phyloP scores from a whole-genome alignment of 208 protist genomes.

The Angomonas ambiguus region DNA sequence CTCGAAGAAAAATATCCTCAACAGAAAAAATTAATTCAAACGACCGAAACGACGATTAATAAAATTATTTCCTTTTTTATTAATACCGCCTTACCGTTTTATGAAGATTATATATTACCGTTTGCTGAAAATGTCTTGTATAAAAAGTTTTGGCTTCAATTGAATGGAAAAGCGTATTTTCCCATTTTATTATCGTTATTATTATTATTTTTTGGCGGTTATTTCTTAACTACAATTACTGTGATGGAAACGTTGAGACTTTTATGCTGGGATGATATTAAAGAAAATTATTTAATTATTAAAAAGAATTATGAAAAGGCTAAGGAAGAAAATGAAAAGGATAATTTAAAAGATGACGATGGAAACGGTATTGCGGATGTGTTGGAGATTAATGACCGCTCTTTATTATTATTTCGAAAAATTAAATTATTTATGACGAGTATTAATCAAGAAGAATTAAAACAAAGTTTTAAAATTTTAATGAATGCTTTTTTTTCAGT shows the following conservation, averaged over 20 bases:
- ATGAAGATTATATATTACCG: conserved; percentile 2
- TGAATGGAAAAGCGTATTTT: conserved; percentile 30
- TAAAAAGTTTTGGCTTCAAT: too few species aligned
- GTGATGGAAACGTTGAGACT: conserved; percentile 68
- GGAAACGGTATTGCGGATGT: conserved; percentile 53
- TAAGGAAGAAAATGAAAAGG: conserved; percentile 41
- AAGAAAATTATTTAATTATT: conserved; percentile 27
- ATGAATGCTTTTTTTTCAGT: conserved; percentile 42
- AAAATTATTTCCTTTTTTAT: conserved; percentile 21
- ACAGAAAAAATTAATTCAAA: conserved; percentile 22
- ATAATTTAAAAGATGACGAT: conserved; percentile 42
- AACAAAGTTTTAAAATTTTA: conserved; percentile 34
- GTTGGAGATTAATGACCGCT: conserved; percentile 22
- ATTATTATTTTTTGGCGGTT: conserved; percentile 82
- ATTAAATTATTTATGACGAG: conserved; percentile 44
- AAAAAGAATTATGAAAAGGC: conserved; percentile 65
- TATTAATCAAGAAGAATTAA: conserved; percentile 49
- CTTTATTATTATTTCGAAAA: conserved; percentile 56
- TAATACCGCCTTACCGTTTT: conserved; percentile 19
- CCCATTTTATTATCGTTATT: conserved; percentile 57
- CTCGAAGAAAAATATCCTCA: conserved; percentile 39
- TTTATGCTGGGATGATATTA: conserved; percentile 61
- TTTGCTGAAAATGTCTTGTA: too few species aligned
- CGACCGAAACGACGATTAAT: conserved; percentile 19
- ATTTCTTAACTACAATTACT: conserved; percentile 66